Evolutionary conservation across 1,139 yeast genomes (phyloP).

Genomic region (Scheffersomyces cryptocercus): DNA sequence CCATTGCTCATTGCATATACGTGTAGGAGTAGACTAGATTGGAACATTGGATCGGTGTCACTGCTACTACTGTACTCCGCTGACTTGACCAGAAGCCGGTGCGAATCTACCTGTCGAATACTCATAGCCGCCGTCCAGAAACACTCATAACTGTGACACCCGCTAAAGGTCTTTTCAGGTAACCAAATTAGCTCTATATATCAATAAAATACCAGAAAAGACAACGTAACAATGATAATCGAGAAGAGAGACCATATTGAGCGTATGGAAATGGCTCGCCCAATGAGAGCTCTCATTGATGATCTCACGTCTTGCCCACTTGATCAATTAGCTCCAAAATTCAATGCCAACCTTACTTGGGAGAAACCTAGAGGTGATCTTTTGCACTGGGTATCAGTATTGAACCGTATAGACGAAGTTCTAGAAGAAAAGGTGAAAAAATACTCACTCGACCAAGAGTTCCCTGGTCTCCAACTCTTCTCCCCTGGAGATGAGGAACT

Average conservation of each 20-base stretch:
- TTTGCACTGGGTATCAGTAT: conserved; percentile 72
- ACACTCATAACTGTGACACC: no score
- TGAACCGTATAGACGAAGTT: conserved; percentile 73
- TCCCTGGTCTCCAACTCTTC: conserved; percentile 48
- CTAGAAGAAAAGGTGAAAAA: conserved; percentile 54
- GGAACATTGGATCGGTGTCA: no score
- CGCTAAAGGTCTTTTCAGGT: no score
- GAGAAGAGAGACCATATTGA: conserved; percentile 33
- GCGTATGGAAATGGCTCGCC: conserved; percentile 33
- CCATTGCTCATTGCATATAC: no score
- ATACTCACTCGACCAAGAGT: conserved; percentile 55
- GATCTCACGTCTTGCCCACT: conserved; percentile 30
- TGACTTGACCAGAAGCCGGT: no score
- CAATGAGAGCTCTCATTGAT: conserved; percentile 40
- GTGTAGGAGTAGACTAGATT: no score
- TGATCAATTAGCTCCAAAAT: conserved; percentile 31
- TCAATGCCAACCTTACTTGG: conserved; percentile 47
- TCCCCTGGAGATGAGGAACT: conserved; percentile 45
- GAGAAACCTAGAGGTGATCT: conserved; percentile 72
- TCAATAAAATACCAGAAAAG: background rate
- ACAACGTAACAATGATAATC: conserved; percentile 28
- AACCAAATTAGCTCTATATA: background rate
- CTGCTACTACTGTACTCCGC: no score
- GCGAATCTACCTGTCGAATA: no score
- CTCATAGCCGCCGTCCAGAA: no score